phyloP scores from a whole-genome alignment of 2,329 filamentous ascomycete species.

The Amylocarpus encephaloides region DNA sequence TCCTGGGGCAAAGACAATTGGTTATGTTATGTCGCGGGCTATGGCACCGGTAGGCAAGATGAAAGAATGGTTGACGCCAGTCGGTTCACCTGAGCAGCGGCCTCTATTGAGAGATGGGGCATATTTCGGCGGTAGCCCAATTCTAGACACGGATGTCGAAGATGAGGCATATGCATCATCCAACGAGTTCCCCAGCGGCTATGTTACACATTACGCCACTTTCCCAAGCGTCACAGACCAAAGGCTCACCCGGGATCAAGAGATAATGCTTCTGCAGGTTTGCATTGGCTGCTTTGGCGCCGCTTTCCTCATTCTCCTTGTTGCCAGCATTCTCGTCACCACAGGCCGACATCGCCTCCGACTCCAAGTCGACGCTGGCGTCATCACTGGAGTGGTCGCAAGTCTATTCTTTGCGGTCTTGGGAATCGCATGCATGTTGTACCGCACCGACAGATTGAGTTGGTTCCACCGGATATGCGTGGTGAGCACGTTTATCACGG shows the following conservation, averaged over 20 bases:
- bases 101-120: slow-evolving; percentile 24
- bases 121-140: slow-evolving; percentile 19
- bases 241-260: slow-evolving; percentile 43
- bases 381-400: slow-evolving; percentile 61
- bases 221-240: slow-evolving; percentile 48
- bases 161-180: slow-evolving; percentile 48
- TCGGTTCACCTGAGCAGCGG: slow-evolving; percentile 23
- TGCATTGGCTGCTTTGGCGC: slow-evolving; percentile 50
- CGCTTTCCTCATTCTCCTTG: slow-evolving; percentile 55
- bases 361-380: slow-evolving; percentile 67
- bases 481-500: slow-evolving; percentile 37
- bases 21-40: slow-evolving; percentile 44
- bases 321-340: slow-evolving; percentile 58
- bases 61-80: slow-evolving; percentile 42
- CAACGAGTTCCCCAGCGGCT: slow-evolving; percentile 42
- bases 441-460: slow-evolving; percentile 41
- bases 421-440: slow-evolving; percentile 53
- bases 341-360: slow-evolving; percentile 63
- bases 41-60: slow-evolving; percentile 44
- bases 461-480: slow-evolving; percentile 40
- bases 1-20: slow-evolving; percentile 46
- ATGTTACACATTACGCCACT: slow-evolving; percentile 47
- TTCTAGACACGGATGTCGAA: slow-evolving; percentile 36
- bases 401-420: slow-evolving; percentile 59
- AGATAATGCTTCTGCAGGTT: slow-evolving; percentile 48